Conservation (phyloP, 768 basidiomycete genomes). For the Phaeotremella fagi region DNA sequence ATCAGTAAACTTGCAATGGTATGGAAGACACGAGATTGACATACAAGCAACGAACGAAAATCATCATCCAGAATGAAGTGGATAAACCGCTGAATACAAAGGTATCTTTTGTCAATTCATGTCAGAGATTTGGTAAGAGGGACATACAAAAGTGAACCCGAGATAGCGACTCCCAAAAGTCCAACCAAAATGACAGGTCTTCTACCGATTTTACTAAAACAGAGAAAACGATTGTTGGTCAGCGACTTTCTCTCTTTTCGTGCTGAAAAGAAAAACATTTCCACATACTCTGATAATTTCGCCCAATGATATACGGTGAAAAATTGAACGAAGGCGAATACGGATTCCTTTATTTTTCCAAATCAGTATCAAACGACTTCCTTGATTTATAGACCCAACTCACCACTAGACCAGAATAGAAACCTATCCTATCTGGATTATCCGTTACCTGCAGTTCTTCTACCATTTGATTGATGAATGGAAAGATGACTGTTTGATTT, state of each 20-base stretch:
- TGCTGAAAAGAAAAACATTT: too few species aligned
- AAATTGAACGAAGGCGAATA: conserved; percentile 48
- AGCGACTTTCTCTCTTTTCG: background rate
- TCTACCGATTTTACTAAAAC: conserved; percentile 40
- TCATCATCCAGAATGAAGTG: conserved; percentile 41
- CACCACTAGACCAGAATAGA: conserved; percentile 48
- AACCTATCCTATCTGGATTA: conserved; percentile 44
- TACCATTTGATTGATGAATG: conserved; percentile 50
- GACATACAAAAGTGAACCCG: conserved; percentile 42
- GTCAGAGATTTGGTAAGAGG: too few species aligned
- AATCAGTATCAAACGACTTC: background rate
- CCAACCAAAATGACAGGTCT: conserved; percentile 47
- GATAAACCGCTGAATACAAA: conserved; percentile 45
- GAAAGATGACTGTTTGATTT: conserved; percentile 41
- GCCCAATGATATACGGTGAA: conserved; percentile 49
- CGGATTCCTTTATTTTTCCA: conserved; percentile 32
- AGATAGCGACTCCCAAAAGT: conserved; percentile 42
- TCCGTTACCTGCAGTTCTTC: conserved; percentile 41
- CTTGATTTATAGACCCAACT: conserved; percentile 3
- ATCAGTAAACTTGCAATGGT: background rate
- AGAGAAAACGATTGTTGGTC: background rate
- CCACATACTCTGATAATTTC: conserved; percentile 46
- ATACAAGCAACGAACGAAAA: conserved; percentile 33
- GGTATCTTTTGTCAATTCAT: too few species aligned
- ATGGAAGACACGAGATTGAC: background rate